These are phyloP conservation scores for Asterophora parasitica DNA, from an alignment of 768 basidiomycete species.

Conservation along the genomic window DNA sequence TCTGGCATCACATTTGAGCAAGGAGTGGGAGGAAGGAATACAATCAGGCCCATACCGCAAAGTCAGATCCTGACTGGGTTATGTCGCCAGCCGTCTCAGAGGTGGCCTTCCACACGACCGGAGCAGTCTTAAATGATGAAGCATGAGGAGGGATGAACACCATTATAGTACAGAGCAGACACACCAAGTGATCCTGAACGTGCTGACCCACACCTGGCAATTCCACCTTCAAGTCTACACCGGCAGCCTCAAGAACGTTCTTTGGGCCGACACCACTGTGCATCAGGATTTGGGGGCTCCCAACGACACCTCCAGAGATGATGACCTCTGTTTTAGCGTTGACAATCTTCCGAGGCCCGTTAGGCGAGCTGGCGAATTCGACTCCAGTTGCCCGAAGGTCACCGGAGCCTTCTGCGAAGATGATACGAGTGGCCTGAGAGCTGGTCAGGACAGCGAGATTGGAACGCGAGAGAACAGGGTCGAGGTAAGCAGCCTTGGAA, in stretches of 20 bases:
- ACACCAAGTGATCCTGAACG: slow-evolving; percentile 42
- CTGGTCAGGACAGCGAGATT: slow-evolving; percentile 64
- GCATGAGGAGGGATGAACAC: background rate
- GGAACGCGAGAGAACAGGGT: slow-evolving; percentile 52
- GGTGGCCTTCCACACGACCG: slow-evolving; percentile 9
- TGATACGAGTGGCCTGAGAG: slow-evolving; percentile 51
- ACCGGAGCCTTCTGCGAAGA: slow-evolving; percentile 32
- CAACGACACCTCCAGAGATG: slow-evolving; percentile 36
- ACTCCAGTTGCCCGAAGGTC: slow-evolving; percentile 45
- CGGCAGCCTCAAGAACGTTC: slow-evolving; percentile 42
- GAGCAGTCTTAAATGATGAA: background rate
- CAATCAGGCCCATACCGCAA: slow-evolving; percentile 27
- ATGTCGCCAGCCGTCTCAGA: slow-evolving; percentile 31
- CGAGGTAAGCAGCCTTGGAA: slow-evolving; percentile 51
- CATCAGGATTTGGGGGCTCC: slow-evolving; percentile 50
- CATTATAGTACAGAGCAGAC: slow-evolving; percentile 1
- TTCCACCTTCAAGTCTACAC: slow-evolving; percentile 39
- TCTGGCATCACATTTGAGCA: slow-evolving; percentile 17
- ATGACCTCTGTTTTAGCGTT: slow-evolving; percentile 43
- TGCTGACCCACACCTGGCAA: slow-evolving; percentile 59
- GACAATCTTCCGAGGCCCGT: slow-evolving; percentile 7
- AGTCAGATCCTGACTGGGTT: slow-evolving; percentile 21
- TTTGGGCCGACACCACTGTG: slow-evolving; percentile 53
- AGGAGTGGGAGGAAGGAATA: too few species aligned
- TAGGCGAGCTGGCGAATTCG: slow-evolving; percentile 33